phyloP scores from a whole-genome alignment of 495 filamentous ascomycete genomes.

The Neurospora sp. region DNA sequence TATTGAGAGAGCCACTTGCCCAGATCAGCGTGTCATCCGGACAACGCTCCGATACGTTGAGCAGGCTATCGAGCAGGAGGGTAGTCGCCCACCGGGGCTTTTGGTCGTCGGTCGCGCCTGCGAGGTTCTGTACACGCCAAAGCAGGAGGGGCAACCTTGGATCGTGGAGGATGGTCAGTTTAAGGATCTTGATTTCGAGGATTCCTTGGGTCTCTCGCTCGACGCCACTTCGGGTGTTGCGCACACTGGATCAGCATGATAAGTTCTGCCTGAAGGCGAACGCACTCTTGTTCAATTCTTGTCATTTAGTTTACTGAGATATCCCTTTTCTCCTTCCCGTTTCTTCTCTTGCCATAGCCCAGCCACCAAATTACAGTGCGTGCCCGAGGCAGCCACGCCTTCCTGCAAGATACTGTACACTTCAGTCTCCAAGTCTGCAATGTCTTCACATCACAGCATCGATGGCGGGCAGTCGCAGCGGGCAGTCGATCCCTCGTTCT shows the following conservation, averaged over 20 bases:
- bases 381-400: no score
- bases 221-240: background rate
- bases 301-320: background rate
- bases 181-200: constrained; percentile 46
- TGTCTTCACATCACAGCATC: no score
- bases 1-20: constrained; percentile 86
- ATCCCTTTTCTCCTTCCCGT: background rate
- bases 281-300: background rate
- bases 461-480: no score
- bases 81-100: constrained; percentile 80
- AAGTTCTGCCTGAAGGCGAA: background rate
- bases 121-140: constrained; percentile 53
- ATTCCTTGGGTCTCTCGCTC: background rate
- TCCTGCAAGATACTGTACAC: no score
- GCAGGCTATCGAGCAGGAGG: constrained; percentile 79
- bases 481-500: no score
- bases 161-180: constrained; percentile 79
- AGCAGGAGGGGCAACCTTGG: constrained; percentile 53
- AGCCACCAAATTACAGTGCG: no score
- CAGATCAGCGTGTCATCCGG: constrained; percentile 86
- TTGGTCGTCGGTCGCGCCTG: constrained; percentile 83
- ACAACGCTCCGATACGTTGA: constrained; percentile 72
- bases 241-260: background rate
- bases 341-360: no score
- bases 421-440: no score